phyloP scores from a whole-genome alignment of 164 flowering plant genomes.

The Magnolia officinalis region DNA sequence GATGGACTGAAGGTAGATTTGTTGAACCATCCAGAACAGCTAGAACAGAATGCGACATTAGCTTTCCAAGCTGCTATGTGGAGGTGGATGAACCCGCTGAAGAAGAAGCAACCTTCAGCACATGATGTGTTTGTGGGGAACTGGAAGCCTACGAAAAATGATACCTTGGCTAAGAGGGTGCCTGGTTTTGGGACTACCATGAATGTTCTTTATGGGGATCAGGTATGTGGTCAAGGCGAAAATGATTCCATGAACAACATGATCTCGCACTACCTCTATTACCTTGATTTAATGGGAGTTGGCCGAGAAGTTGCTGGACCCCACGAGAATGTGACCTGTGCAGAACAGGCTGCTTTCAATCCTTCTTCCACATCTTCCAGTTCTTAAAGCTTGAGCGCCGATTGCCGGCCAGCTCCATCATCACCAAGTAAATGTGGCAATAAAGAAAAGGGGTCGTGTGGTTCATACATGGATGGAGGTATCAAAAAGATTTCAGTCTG shows the following conservation, averaged over 20 bases:
- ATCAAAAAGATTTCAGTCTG: not conserved
- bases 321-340: conserved; percentile 54
- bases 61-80: conserved; percentile 81
- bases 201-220: conserved; percentile 75
- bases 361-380: conserved; percentile 39
- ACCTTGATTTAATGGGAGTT: conserved; percentile 76
- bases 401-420: no score
- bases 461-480: not conserved
- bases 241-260: conserved; percentile 66
- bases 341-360: conserved; percentile 64
- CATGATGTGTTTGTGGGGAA: conserved; percentile 71
- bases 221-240: conserved; percentile 66
- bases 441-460: not conserved
- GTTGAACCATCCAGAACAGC: conserved; percentile 72
- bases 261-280: conserved; percentile 66
- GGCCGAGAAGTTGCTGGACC: conserved; percentile 71
- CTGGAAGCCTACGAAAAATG: conserved; percentile 93
- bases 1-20: conserved; percentile 61
- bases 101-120: conserved; percentile 69
- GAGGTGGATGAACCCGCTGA: conserved; percentile 71
- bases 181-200: conserved; percentile 89
- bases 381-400: conserved; percentile 15
- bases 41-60: conserved; percentile 82
- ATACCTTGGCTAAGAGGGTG: conserved; percentile 61
- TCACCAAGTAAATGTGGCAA: not conserved